Evolutionary conservation across 73 alveolate species (phyloP).

Genomic region (Uronychia setigera): DNA sequence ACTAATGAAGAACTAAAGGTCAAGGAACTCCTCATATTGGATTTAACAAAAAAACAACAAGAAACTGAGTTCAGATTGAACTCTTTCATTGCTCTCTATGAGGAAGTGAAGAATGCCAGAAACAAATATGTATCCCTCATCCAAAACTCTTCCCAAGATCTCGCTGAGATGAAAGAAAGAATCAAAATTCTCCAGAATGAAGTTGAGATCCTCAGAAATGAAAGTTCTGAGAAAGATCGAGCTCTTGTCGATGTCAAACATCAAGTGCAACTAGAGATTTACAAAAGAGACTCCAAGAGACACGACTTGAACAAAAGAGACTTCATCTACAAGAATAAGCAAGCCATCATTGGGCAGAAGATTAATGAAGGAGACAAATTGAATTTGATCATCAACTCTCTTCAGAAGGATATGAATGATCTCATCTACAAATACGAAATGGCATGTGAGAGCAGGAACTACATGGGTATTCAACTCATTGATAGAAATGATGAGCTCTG

Average conservation of each 20-base stretch:
- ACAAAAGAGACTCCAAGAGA: constrained; percentile 90
- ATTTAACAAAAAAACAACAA: constrained; percentile 88
- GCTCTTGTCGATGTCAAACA: constrained; percentile 89
- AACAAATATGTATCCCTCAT: constrained; percentile 94
- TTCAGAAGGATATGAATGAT: constrained; percentile 95
- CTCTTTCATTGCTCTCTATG: constrained; percentile 93
- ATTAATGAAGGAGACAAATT: constrained; percentile 96
- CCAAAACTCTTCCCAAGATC: constrained; percentile 91
- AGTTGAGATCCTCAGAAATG: constrained; percentile 95
- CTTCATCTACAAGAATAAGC: constrained; percentile 86
- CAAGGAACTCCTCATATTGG: constrained; percentile 91
- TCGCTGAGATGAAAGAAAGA: constrained; percentile 97
- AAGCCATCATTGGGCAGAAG: constrained; percentile 85
- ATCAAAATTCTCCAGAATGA: constrained; percentile 93
- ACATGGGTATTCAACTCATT: constrained; percentile 95
- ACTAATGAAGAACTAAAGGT: constrained; percentile 95
- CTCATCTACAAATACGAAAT: constrained; percentile 92
- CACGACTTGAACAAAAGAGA: constrained; percentile 93
- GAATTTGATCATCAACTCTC: constrained; percentile 89
- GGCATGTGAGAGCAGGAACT: constrained; percentile 96
- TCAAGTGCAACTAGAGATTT: constrained; percentile 79
- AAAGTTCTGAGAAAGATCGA: constrained; percentile 91
- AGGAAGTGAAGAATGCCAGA: constrained; percentile 95
- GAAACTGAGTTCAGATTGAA: constrained; percentile 92
- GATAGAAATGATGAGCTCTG: constrained; percentile 98